Base-by-base conservation (phyloP, 306 rosid species). In the Betula pendula region DNA sequence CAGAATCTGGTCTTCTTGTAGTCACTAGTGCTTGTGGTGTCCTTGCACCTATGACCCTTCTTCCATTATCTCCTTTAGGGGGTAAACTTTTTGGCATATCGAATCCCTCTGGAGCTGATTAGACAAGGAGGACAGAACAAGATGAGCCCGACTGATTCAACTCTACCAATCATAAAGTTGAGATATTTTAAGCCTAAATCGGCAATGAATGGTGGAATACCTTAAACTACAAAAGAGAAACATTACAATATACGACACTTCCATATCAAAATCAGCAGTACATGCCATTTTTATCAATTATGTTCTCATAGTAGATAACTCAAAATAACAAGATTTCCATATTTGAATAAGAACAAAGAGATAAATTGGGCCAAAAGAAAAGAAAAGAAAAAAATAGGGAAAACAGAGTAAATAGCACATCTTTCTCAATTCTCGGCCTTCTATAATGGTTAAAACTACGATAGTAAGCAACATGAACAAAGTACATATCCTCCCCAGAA, bases 1-100 rank as follows among this genome's bases (percentile, higher is more conserved):
- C 98, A 24, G 93, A 88, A 43, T 96, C 98, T 72, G 99, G 99
- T 58, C 99, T 91, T 73, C 79, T 91, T 63, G 97, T 97, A 76
- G 92, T 89, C 81, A 86, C 84, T 68, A 91, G 58, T 71, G 84
- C 77, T 77, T 86, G 90, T 63, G 84, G 77, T 82, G 86, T 85
- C 69, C 86, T 83, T 67, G 82, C 71, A 81, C 82, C 76, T 29
- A 75, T 74, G 44, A 82, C 66, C 73, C 75, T 83, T 68, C 89
- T 89, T 58, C 81, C 93, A 71, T 81, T 83, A 58, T 82, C 92
- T 79, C 79, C 87, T 65, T 77, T 80, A 6, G 75, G 59, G 70
- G 92, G 83, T 20, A 77, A 60, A 78, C 50, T 79, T n/a, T 71
- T 73, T 83, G 85, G 86, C 75, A 79, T 84, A 50, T 76, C 84